phyloP scores from a whole-genome alignment of 2,329 filamentous ascomycete genomes.

The Fusarium goolgardi region DNA sequence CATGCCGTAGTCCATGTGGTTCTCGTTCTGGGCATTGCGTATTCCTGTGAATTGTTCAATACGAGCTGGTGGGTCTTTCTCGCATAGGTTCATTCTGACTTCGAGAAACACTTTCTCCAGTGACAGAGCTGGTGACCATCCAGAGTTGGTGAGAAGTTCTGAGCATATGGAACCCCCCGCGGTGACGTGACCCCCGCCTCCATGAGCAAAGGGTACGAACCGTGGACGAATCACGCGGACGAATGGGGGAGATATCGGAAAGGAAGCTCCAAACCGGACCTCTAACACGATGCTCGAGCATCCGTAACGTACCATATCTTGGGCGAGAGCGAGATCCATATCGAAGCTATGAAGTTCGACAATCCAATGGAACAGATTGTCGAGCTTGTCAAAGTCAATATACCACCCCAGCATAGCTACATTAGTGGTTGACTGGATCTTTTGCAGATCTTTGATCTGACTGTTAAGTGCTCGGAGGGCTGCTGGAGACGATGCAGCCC shows the following conservation, averaged over 20 bases:
- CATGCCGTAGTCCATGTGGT: conserved; percentile 69
- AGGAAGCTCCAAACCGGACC: conserved; percentile 81
- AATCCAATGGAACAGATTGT: conserved; percentile 90
- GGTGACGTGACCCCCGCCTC: conserved; percentile 89
- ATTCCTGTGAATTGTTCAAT: conserved; percentile 56
- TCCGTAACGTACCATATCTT: conserved; percentile 75
- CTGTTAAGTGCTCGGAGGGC: conserved; percentile 45
- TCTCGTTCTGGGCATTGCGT: not conserved
- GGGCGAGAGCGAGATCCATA: conserved; percentile 71
- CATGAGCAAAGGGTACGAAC: conserved; percentile 76
- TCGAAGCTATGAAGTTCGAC: conserved; percentile 90
- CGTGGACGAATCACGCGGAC: conserved; percentile 84
- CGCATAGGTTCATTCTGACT: conserved; percentile 80
- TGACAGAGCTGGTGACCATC: conserved; percentile 79
- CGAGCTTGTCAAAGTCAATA: conserved; percentile 73
- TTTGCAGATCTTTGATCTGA: conserved; percentile 73
- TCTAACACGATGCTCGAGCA: conserved; percentile 81
- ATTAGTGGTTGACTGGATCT: conserved; percentile 70
- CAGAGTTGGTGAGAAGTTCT: conserved; percentile 84
- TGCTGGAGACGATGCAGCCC: conserved; percentile 46
- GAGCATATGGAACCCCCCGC: conserved; percentile 85
- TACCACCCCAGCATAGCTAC: conserved; percentile 83
- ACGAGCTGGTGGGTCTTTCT: conserved; percentile 79
- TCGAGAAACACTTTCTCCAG: conserved; percentile 86
- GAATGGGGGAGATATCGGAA: conserved; percentile 84